These are phyloP conservation scores for Vavraia culicis DNA, from an alignment of 371 early-diverging fungal genomes.

Conservation along the genomic window DNA sequence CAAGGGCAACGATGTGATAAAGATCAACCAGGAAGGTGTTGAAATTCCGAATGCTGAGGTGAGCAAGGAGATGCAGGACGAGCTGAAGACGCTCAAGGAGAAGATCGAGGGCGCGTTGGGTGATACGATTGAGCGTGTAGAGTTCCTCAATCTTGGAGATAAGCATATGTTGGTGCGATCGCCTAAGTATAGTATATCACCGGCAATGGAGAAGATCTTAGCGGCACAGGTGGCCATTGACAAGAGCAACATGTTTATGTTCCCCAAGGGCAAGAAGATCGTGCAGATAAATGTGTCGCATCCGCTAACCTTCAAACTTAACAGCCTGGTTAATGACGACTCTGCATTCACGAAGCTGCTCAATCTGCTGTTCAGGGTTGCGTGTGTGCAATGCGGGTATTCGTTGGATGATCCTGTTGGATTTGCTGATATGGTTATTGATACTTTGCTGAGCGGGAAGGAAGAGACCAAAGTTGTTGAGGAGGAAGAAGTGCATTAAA, in stretches of 20 bases:
- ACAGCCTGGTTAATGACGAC: not conserved
- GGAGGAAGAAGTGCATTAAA: too few relatives aligned
- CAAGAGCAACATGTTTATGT: not conserved
- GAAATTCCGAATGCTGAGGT: conserved; percentile 51
- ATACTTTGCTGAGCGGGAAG: too few relatives aligned
- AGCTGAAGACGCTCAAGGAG: conserved; percentile 49
- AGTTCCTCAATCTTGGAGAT: conserved; percentile 1
- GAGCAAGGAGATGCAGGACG: conserved; percentile 50
- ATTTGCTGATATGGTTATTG: too few relatives aligned
- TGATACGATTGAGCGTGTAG: conserved; percentile 16
- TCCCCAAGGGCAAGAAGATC: conserved; percentile 18
- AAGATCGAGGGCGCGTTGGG: conserved; percentile 52
- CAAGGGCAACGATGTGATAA: conserved; percentile 55
- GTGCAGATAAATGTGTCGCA: conserved; percentile 20
- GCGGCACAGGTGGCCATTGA: conserved; percentile 12
- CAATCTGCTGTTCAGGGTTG: too few relatives aligned
- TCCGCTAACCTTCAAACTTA: conserved; percentile 6
- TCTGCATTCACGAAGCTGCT: too few relatives aligned
- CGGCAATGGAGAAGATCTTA: conserved; percentile 25
- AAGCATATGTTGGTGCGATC: conserved; percentile 6
- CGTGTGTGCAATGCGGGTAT: too few relatives aligned
- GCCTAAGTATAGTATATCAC: conserved; percentile 18
- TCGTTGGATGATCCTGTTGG: too few relatives aligned
- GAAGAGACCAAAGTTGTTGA: too few relatives aligned
- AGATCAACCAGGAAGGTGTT: conserved; percentile 58